These are phyloP conservation scores for Paraleonurus japonicus DNA, from an alignment of 257 asterid genomes.

Conservation along the genomic window DNA sequence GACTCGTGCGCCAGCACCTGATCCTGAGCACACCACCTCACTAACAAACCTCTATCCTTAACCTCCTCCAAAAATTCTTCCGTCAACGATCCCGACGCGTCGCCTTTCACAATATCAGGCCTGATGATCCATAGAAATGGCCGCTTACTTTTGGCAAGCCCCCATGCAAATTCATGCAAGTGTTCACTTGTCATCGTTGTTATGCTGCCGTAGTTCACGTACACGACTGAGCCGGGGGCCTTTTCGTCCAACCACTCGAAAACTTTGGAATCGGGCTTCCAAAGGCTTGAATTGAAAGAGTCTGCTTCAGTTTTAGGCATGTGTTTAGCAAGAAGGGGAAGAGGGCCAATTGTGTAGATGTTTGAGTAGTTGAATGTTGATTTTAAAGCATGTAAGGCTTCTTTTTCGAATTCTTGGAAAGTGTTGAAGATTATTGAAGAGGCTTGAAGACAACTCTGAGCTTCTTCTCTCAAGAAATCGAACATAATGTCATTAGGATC, in stretches of 20 bases:
- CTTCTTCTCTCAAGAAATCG: slow-evolving; percentile 48
- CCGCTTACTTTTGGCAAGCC: slow-evolving; percentile 44
- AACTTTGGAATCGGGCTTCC: slow-evolving; percentile 42
- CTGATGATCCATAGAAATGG: slow-evolving; percentile 56
- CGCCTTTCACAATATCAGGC: slow-evolving; percentile 46
- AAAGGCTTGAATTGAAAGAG: slow-evolving; percentile 41
- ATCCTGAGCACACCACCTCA: slow-evolving; percentile 54
- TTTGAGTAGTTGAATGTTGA: slow-evolving; percentile 41
- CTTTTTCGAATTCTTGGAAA: slow-evolving; percentile 42
- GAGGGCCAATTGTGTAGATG: slow-evolving; percentile 52
- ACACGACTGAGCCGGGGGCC: slow-evolving; percentile 41
- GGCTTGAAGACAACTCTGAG: slow-evolving; percentile 38
- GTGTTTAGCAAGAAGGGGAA: slow-evolving; percentile 30
- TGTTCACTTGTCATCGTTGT: slow-evolving; percentile 44
- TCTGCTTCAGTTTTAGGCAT: slow-evolving; percentile 23
- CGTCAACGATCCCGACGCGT: slow-evolving; percentile 8
- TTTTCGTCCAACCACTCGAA: slow-evolving; percentile 45
- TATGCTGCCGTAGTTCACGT: slow-evolving; percentile 56
- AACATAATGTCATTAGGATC: slow-evolving; percentile 64
- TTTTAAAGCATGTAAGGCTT: slow-evolving; percentile 32
- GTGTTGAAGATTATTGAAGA: slow-evolving; percentile 53
- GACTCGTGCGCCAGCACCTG: slow-evolving; percentile 40
- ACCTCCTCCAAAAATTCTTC: slow-evolving; percentile 42
- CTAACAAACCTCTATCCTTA: slow-evolving; percentile 39
- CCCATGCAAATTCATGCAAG: slow-evolving; percentile 57